Evolutionary conservation across 2,329 filamentous ascomycete genomes (phyloP).

Genomic region (Botrytis cinerea): DNA sequence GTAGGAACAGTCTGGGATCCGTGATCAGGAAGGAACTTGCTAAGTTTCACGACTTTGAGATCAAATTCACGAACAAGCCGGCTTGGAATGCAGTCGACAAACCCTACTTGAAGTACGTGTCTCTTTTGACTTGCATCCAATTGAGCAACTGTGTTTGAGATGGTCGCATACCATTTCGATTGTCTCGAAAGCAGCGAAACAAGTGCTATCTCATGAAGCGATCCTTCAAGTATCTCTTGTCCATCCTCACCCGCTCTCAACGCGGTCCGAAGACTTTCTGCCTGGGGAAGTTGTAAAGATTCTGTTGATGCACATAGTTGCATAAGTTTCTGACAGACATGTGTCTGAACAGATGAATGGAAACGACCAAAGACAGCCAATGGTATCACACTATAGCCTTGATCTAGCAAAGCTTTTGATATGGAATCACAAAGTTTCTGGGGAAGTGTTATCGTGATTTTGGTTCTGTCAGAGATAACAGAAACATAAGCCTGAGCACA

Average conservation of each 20-base stretch:
- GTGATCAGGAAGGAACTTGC: background rate
- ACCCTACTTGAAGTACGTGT: background rate
- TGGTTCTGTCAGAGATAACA: background rate
- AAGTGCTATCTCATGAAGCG: background rate
- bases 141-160: background rate
- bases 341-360: background rate
- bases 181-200: background rate
- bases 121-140: constrained; percentile 22
- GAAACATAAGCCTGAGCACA: constrained; percentile 1
- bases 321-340: background rate
- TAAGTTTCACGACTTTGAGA: constrained; percentile 4
- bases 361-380: background rate
- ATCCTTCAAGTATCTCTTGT: background rate
- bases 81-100: constrained; percentile 3
- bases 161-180: background rate
- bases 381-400: background rate
- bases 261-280: background rate
- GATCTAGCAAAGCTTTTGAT: background rate
- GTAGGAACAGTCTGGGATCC: background rate
- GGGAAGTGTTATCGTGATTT: background rate
- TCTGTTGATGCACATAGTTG: background rate
- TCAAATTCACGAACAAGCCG: constrained; percentile 16
- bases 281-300: background rate
- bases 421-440: background rate
- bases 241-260: background rate